These are phyloP conservation scores for Cyberlindnera mycetangii DNA, from an alignment of 805 yeast species.

Conservation along the genomic window DNA sequence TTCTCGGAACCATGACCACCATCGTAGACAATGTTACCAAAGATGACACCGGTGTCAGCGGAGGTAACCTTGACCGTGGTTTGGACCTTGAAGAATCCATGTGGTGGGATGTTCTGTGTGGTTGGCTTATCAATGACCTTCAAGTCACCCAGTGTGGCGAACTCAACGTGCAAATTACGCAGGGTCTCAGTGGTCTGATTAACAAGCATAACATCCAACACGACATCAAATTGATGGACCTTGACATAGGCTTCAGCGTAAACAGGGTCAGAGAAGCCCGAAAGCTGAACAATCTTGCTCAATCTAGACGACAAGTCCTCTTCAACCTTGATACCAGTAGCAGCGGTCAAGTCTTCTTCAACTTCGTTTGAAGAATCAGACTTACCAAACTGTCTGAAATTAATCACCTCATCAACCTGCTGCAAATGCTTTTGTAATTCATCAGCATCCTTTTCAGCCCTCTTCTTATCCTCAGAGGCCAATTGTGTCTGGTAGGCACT, in stretches of 20 bases:
- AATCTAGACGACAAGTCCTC: conserved; percentile 73
- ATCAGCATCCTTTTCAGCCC: conserved; percentile 52
- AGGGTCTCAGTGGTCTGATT: conserved; percentile 92
- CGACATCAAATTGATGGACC: conserved; percentile 96
- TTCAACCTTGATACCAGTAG: conserved; percentile 47
- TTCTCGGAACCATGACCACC: conserved; percentile 91
- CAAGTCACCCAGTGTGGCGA: conserved; percentile 93
- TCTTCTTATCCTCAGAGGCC: conserved; percentile 54
- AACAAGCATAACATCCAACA: conserved; percentile 87
- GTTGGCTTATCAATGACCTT: conserved; percentile 91
- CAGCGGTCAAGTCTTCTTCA: conserved; percentile 59
- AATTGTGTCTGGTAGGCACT: conserved; percentile 78
- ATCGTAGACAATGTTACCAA: conserved; percentile 95
- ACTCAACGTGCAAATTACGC: conserved; percentile 88
- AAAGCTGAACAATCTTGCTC: conserved; percentile 84
- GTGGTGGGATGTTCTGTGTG: conserved; percentile 92
- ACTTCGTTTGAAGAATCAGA: conserved; percentile 42
- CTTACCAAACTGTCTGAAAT: conserved; percentile 73
- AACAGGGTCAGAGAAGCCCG: conserved; percentile 98
- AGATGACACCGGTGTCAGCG: conserved; percentile 97
- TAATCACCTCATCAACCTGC: conserved; percentile 74
- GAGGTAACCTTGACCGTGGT: conserved; percentile 91
- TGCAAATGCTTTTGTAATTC: conserved; percentile 62
- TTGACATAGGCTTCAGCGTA: conserved; percentile 96
- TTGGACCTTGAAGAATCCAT: conserved; percentile 88